phyloP scores from a whole-genome alignment of 129 eudicot species.

The Deinandra increscens region DNA sequence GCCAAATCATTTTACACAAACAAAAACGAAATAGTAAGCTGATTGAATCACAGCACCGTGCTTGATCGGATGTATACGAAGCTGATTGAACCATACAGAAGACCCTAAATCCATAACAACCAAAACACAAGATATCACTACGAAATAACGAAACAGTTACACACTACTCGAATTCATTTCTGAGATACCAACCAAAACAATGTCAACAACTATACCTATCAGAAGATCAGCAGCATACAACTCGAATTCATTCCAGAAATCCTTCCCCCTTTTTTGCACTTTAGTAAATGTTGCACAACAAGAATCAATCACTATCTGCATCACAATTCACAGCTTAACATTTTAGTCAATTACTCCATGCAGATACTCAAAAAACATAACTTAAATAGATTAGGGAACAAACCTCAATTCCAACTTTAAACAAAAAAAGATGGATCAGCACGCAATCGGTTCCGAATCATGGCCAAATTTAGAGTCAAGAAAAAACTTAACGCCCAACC shows the following conservation, averaged over 20 bases:
- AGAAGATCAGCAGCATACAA: constrained; percentile 87
- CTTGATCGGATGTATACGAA: too few species aligned
- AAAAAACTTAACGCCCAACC: constrained; percentile 65
- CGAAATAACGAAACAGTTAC: constrained; percentile 19
- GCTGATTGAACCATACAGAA: too few species aligned
- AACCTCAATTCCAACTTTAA: constrained; percentile 95
- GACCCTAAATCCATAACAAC: constrained; percentile 34
- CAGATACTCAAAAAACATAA: too few species aligned
- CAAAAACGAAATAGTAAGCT: too few species aligned
- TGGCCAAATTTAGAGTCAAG: constrained; percentile 59
- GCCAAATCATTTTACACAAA: too few species aligned
- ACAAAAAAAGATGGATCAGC: constrained; percentile 91
- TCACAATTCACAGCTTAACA: neutral
- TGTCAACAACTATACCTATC: constrained; percentile 88
- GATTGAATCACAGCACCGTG: too few species aligned
- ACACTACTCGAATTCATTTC: constrained; percentile 82
- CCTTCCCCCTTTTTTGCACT: constrained; percentile 86
- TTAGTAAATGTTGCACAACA: constrained; percentile 97
- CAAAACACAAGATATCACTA: constrained; percentile 19
- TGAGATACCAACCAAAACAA: constrained; percentile 89
- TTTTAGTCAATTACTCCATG: neutral
- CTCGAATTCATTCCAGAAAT: constrained; percentile 96
- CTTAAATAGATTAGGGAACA: too few species aligned
- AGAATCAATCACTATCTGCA: constrained; percentile 89
- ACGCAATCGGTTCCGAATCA: constrained; percentile 84